phyloP scores from a whole-genome alignment of 2,329 filamentous ascomycete species.

The Colletotrichum incanum region DNA sequence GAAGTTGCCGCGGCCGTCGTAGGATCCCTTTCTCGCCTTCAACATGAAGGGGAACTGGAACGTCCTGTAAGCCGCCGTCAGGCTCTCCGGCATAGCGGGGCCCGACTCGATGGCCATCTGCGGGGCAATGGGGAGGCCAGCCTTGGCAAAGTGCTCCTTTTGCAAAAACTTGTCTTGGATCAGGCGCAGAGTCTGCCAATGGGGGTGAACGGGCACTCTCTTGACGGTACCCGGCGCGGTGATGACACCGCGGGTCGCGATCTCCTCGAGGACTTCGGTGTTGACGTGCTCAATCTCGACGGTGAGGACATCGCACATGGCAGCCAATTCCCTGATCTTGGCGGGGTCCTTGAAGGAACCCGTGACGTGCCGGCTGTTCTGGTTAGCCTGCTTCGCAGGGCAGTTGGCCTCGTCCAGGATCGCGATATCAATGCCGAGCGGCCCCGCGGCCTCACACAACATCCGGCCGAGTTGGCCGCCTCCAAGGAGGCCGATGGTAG shows the following conservation, averaged over 20 bases:
- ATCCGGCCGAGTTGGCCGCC: slow-evolving; percentile 90
- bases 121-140: slow-evolving; percentile 80
- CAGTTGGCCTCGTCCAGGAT: slow-evolving; percentile 83
- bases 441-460: slow-evolving; percentile 87
- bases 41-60: slow-evolving; percentile 93
- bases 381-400: slow-evolving; percentile 89
- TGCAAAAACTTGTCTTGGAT: slow-evolving; percentile 97
- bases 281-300: slow-evolving; percentile 97
- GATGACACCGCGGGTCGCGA: slow-evolving; percentile 76
- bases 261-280: slow-evolving; percentile 89
- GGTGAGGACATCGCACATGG: slow-evolving; percentile 84
- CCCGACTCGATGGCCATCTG: slow-evolving; percentile 75
- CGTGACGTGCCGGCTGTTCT: slow-evolving; percentile 80
- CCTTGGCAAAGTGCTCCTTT: slow-evolving; percentile 82
- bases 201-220: slow-evolving; percentile 80
- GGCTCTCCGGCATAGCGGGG: slow-evolving; percentile 70
- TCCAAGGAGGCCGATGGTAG: slow-evolving; percentile 68
- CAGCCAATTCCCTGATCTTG: slow-evolving; percentile 85
- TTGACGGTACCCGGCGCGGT: slow-evolving; percentile 61
- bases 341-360: slow-evolving; percentile 90
- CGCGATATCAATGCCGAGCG: slow-evolving; percentile 83
- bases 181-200: slow-evolving; percentile 86
- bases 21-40: slow-evolving; percentile 91
- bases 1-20: slow-evolving; percentile 86
- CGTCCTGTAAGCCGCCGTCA: slow-evolving; percentile 74